These are phyloP conservation scores for Pythium sukuiense DNA, from an alignment of 352 stramenopile species.

Conservation along the genomic window DNA sequence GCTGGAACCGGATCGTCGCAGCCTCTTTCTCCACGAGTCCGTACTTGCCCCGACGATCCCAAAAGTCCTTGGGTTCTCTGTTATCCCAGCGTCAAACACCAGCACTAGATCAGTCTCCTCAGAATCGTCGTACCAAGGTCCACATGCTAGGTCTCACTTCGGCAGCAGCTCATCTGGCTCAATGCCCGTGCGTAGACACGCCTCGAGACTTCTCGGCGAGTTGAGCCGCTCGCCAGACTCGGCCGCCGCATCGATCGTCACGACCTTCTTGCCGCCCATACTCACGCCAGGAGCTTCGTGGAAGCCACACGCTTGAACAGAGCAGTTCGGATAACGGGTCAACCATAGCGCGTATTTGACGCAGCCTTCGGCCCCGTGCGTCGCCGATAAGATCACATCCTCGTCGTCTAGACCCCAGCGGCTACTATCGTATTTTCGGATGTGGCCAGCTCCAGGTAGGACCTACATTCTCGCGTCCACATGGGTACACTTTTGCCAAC, in stretches of 20 bases:
- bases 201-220: slow-evolving; percentile 67
- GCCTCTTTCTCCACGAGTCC: slow-evolving; percentile 73
- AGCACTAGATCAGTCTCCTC: neutral
- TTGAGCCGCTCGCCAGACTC: slow-evolving; percentile 53
- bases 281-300: neutral
- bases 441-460: neutral
- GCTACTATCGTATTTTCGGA: slow-evolving; percentile 3
- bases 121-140: no score
- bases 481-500: neutral
- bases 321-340: slow-evolving; percentile 2
- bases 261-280: slow-evolving; percentile 40
- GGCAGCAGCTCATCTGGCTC: slow-evolving; percentile 63
- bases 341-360: neutral
- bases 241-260: slow-evolving; percentile 52
- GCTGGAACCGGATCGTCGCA: slow-evolving; percentile 63
- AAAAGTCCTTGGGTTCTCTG: slow-evolving; percentile 49
- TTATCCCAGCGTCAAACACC: neutral
- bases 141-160: slow-evolving; percentile 28
- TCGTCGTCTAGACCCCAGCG: neutral
- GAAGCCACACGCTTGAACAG: neutral
- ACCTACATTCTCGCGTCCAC: neutral
- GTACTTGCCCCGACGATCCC: slow-evolving; percentile 54
- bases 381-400: slow-evolving; percentile 3
- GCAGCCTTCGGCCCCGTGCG: neutral
- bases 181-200: slow-evolving; percentile 68